Percentiles rank a stretch among this genome's conserved stretches.
These are phyloP conservation scores for Talaromyces funiculosus DNA, from an alignment of 2,329 filamentous ascomycete species.

Conservation along the genomic window DNA sequence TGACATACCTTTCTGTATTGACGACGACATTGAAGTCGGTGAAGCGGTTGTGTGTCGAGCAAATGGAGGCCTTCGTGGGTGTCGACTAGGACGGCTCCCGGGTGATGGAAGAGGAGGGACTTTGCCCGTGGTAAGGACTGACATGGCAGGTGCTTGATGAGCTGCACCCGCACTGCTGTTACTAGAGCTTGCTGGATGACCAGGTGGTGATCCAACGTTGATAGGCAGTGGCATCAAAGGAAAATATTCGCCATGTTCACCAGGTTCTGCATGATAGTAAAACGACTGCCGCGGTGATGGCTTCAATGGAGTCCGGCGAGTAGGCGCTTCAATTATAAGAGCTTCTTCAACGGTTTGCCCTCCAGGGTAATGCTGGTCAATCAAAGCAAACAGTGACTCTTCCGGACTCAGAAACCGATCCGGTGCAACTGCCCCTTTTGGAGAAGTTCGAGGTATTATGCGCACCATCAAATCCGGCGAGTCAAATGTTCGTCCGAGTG, in stretches of 20 bases:
- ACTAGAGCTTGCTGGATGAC: conserved; percentile 37
- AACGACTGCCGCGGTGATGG: conserved; percentile 62
- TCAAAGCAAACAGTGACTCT: conserved; percentile 68
- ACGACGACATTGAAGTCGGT: conserved; percentile 60
- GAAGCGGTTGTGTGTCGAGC: conserved; percentile 73
- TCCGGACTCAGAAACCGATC: conserved; percentile 78
- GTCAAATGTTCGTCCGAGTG: conserved; percentile 81
- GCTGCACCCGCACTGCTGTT: conserved; percentile 35
- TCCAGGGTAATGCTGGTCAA: conserved; percentile 79
- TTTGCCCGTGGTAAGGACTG: conserved; percentile 74
- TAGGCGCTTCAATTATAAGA: conserved; percentile 79
- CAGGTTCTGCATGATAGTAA: conserved; percentile 55
- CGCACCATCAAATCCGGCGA: conserved; percentile 80
- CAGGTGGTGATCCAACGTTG: conserved; percentile 36
- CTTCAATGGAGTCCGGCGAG: conserved; percentile 64
- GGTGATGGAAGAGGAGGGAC: conserved; percentile 77
- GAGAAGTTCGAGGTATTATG: conserved; percentile 63
- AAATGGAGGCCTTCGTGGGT: conserved; percentile 52
- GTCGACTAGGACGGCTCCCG: conserved; percentile 56
- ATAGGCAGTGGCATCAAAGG: conserved; percentile 57
- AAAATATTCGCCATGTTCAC: conserved; percentile 76
- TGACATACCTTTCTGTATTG: conserved; percentile 40
- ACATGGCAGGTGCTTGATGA: conserved; percentile 60
- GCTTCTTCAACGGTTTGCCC: conserved; percentile 87
- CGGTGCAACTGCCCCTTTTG: conserved; percentile 39